These are phyloP conservation scores for Phaeodactylum tricornutum DNA, from an alignment of 108 stramenopile genomes.

Conservation along the genomic window DNA sequence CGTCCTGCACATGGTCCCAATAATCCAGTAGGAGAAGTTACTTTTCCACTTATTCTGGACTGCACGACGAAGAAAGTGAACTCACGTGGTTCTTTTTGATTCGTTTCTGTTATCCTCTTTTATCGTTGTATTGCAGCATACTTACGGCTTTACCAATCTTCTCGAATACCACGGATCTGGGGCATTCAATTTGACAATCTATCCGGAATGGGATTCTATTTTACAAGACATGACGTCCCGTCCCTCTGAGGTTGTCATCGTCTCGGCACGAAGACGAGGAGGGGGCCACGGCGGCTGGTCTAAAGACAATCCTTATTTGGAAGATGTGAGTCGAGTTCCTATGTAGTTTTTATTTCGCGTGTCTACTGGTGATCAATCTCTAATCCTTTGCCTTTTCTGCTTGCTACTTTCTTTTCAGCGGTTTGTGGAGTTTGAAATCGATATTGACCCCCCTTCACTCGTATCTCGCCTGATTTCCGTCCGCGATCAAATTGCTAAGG, in stretches of 20 bases:
- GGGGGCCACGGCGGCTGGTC: conserved; percentile 37
- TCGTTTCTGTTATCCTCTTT: neutral
- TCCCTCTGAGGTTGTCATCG: conserved; percentile 32
- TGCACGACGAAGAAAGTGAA: too few relatives aligned
- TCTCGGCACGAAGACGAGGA: conserved; percentile 24
- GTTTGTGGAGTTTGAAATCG: conserved; percentile 34
- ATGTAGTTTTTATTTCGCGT: neutral
- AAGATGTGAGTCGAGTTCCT: conserved; percentile 20
- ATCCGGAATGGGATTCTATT: conserved; percentile 53
- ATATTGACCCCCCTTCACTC: conserved; percentile 57
- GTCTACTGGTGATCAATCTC: neutral
- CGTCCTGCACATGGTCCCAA: too few relatives aligned
- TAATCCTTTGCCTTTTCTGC: neutral
- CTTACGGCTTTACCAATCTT: conserved; percentile 32
- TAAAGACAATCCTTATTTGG: conserved; percentile 26
- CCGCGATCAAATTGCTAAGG: conserved; percentile 58
- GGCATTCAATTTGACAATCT: conserved; percentile 48
- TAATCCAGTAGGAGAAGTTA: too few relatives aligned
- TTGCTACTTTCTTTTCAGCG: too few relatives aligned
- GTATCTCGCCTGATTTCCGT: conserved; percentile 60
- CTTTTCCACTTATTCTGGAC: too few relatives aligned
- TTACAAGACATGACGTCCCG: conserved; percentile 46
- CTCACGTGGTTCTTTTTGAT: neutral
- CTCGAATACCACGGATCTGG: conserved; percentile 71
- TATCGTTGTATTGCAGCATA: conserved; percentile 11